phyloP scores from a whole-genome alignment of 176 grass and related monocot genomes.

The Sorghum bicolor region DNA sequence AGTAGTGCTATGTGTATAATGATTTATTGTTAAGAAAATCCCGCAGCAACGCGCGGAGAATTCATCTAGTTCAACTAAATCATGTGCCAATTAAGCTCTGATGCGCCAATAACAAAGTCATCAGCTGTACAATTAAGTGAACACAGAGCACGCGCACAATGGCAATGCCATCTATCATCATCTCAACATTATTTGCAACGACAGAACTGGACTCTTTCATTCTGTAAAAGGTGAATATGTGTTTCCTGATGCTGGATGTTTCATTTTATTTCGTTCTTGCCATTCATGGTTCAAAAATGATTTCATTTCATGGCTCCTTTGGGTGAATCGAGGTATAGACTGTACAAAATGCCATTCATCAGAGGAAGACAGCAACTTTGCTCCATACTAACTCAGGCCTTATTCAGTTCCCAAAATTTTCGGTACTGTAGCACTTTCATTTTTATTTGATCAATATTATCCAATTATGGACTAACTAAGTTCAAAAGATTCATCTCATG shows the following conservation, averaged over 20 bases:
- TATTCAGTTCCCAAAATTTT: too few species aligned
- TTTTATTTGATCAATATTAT: too few species aligned
- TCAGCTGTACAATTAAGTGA: neutral
- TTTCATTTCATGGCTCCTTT: neutral
- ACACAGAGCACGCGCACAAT: neutral
- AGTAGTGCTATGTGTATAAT: too few species aligned
- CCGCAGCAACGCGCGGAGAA: too few species aligned
- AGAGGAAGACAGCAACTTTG: too few species aligned
- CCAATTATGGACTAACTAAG: too few species aligned
- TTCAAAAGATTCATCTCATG: too few species aligned
- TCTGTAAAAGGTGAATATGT: neutral
- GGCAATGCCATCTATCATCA: neutral
- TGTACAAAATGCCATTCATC: neutral
- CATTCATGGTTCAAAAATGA: neutral
- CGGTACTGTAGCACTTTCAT: neutral
- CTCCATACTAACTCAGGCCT: neutral
- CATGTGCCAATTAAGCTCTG: too few species aligned
- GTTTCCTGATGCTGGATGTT: neutral
- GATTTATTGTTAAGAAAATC: too few species aligned
- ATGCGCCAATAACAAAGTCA: too few species aligned
- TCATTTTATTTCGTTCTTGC: too few species aligned
- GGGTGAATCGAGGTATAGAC: neutral
- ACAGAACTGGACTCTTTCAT: neutral
- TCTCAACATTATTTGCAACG: neutral
- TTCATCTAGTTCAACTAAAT: too few species aligned